Evolutionary conservation across 164 flowering plant genomes (phyloP).

Genomic region (Tetrastigma voinierianum): DNA sequence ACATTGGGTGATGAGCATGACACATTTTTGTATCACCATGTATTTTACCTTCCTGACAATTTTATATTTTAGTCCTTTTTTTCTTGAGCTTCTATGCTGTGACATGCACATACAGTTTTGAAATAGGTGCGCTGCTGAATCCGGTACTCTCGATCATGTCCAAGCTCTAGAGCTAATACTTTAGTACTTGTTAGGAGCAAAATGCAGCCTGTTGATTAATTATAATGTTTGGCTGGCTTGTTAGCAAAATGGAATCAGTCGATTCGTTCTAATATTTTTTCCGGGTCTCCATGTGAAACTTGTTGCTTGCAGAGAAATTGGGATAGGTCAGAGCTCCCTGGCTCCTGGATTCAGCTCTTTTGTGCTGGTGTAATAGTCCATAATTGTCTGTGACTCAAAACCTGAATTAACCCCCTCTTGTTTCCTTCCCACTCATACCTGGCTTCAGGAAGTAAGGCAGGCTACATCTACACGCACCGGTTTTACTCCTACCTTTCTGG

Average conservation of each 20-base stretch:
- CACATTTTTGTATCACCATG: neutral
- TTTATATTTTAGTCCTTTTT: neutral
- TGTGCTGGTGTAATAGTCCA: slow-evolving; percentile 79
- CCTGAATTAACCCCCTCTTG: slow-evolving; percentile 52
- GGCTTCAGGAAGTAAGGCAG: slow-evolving; percentile 43
- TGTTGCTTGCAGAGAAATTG: slow-evolving; percentile 62
- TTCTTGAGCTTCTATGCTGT: neutral
- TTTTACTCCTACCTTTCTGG: slow-evolving; percentile 63
- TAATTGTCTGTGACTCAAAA: slow-evolving; percentile 54
- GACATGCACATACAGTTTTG: neutral
- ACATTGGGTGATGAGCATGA: neutral
- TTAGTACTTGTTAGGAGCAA: too few relatives aligned
- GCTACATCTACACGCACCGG: slow-evolving; percentile 68
- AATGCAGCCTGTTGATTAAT: too few relatives aligned
- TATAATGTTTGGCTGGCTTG: too few relatives aligned
- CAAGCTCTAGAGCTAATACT: too few relatives aligned
- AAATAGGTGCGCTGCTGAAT: neutral
- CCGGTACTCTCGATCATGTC: too few relatives aligned
- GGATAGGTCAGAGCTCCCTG: slow-evolving; percentile 69
- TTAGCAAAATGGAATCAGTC: neutral
- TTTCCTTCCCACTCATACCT: slow-evolving; percentile 36
- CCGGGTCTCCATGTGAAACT: slow-evolving; percentile 12
- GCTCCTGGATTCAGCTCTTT: slow-evolving; percentile 75
- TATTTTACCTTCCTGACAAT: neutral
- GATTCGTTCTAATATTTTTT: neutral